Conservation (phyloP, 163 green algal genomes). For the Chloromonas sp. region DNA sequence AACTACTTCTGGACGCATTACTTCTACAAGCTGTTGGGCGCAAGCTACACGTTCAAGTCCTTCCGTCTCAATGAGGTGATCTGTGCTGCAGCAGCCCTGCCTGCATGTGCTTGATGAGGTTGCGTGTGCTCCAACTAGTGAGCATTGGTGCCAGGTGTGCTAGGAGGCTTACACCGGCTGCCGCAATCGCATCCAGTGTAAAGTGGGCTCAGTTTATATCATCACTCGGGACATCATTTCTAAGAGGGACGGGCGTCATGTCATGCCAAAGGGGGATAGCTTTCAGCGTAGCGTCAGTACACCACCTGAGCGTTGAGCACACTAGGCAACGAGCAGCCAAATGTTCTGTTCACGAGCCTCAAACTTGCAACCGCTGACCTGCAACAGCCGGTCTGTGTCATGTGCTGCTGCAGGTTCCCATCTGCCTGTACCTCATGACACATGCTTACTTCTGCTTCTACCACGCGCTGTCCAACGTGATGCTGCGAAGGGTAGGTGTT, state of each 20-base stretch:
- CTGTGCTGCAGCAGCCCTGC: not conserved
- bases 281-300: too few species aligned
- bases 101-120: not conserved
- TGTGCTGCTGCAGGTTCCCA: conserved; percentile 71
- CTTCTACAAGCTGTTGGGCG: conserved; percentile 95
- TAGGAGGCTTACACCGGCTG: not conserved
- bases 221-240: too few species aligned
- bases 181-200: too few species aligned
- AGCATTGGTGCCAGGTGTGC: not conserved
- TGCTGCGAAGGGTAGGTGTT: conserved; percentile 61
- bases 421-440: conserved; percentile 95
- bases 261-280: too few species aligned
- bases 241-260: too few species aligned
- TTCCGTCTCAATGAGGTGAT: conserved; percentile 82
- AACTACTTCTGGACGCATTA: conserved; percentile 99
- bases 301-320: too few species aligned
- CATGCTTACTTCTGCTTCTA: conserved; percentile 99
- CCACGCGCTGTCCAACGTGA: conserved; percentile 86
- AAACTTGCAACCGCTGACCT: not conserved
- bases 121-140: not conserved
- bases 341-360: too few species aligned
- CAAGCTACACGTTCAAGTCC: conserved; percentile 90
- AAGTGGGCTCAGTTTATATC: too few species aligned
- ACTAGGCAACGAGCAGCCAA: too few species aligned
- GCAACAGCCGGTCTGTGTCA: not conserved